Percentiles rank a stretch among this genome's conserved stretches.
Conservation (phyloP, 73 alveolate genomes). For the Tetrahymena malaccensis region DNA sequence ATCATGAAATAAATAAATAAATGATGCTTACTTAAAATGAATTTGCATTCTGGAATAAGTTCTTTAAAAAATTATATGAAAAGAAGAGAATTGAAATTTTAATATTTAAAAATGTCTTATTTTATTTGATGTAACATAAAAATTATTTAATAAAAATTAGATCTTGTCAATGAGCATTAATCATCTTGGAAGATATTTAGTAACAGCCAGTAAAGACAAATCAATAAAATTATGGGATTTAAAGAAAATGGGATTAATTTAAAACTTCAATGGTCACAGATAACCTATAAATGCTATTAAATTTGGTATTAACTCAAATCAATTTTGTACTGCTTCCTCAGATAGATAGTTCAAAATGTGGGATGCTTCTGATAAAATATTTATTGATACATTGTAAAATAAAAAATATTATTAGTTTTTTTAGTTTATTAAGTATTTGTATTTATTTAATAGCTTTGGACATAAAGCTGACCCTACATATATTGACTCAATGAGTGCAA, state of each 20-base stretch:
- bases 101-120: too few relatives aligned
- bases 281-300: conserved; percentile 23
- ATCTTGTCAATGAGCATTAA: conserved; percentile 2
- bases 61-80: too few relatives aligned
- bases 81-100: too few relatives aligned
- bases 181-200: conserved; percentile 18
- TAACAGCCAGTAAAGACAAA: conserved; percentile 32
- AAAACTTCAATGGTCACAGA: conserved; percentile 30
- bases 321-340: conserved; percentile 10
- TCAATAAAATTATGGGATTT: conserved; percentile 45
- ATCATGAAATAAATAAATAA: too few relatives aligned
- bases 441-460: conserved; percentile 9
- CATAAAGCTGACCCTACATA: conserved; percentile 33
- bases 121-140: background rate
- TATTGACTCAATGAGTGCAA: conserved; percentile 21
- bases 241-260: background rate
- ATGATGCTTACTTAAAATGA: too few relatives aligned
- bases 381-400: conserved; percentile 35
- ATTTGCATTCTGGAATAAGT: too few relatives aligned
- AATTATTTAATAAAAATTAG: conserved; percentile 1
- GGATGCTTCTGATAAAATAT: conserved; percentile 32
- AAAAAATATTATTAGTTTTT: background rate
- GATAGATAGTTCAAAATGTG: conserved; percentile 30
- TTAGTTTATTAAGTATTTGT: background rate
- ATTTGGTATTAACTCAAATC: conserved; percentile 30